Evolutionary conservation across 768 basidiomycete species (phyloP).

Genomic region (Cyclocybe aegerita): DNA sequence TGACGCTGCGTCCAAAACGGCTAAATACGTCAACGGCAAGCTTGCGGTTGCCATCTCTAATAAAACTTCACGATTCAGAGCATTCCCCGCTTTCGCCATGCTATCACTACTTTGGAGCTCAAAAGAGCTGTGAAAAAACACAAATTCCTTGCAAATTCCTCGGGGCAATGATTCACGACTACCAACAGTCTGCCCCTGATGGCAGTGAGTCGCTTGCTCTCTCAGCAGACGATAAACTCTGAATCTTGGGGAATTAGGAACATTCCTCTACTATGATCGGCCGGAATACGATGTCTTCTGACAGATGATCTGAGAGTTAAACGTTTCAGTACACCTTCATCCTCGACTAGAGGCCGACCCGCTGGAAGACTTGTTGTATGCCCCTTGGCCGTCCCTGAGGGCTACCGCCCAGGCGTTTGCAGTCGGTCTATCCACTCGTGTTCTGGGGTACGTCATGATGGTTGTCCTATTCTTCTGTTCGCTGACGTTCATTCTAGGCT

Average conservation of each 20-base stretch:
- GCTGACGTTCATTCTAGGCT: conserved; percentile 16
- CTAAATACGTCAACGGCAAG: conserved; percentile 33
- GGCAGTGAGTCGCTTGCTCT: conserved; percentile 23
- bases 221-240: not conserved
- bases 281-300: conserved; percentile 37
- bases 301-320: conserved; percentile 32
- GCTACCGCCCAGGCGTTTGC: conserved; percentile 35
- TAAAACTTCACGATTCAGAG: conserved; percentile 39
- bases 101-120: conserved; percentile 37
- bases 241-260: conserved; percentile 16
- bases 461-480: not conserved
- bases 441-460: conserved; percentile 27
- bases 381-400: conserved; percentile 31
- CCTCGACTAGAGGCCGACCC: conserved; percentile 29
- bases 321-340: conserved; percentile 38
- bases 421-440: conserved; percentile 33
- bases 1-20: conserved; percentile 29
- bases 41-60: conserved; percentile 36
- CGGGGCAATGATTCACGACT: conserved; percentile 40
- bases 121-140: conserved; percentile 35
- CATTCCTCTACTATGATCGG: conserved; percentile 34
- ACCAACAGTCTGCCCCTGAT: conserved; percentile 40
- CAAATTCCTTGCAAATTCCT: conserved; percentile 42
- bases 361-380: conserved; percentile 21
- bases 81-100: conserved; percentile 42